Evolutionary conservation across 179 eudicot species (phyloP).

Genomic region (Heliamphora pulchella): DNA sequence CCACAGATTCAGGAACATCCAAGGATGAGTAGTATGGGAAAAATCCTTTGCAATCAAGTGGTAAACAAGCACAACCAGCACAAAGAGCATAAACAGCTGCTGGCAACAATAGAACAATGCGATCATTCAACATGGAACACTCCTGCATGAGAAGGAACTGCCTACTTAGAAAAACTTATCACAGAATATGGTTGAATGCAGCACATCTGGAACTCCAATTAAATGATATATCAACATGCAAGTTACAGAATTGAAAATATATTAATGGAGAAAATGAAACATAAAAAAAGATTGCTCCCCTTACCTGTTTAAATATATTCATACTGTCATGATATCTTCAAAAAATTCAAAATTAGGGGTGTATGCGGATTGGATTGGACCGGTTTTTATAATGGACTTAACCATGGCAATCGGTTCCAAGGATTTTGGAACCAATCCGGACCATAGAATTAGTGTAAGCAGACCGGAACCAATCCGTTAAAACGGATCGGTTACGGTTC

Average conservation of each 20-base stretch:
- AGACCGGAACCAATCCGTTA: too few species aligned
- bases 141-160: slow-evolving; percentile 39
- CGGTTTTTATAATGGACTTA: too few species aligned
- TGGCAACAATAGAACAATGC: slow-evolving; percentile 52
- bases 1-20: slow-evolving; percentile 34
- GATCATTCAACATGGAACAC: slow-evolving; percentile 46
- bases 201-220: background rate
- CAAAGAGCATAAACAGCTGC: slow-evolving; percentile 73
- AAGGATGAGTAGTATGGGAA: slow-evolving; percentile 23
- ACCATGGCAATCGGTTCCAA: too few species aligned
- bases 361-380: too few species aligned
- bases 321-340: too few species aligned
- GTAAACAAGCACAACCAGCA: slow-evolving; percentile 53
- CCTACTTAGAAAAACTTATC: background rate
- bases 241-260: background rate
- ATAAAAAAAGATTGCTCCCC: background rate
- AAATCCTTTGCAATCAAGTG: slow-evolving; percentile 26
- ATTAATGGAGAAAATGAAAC: background rate
- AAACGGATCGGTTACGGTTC: too few species aligned
- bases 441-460: too few species aligned
- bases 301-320: too few species aligned
- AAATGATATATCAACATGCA: background rate
- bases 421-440: too few species aligned
- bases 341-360: too few species aligned
- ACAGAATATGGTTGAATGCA: background rate